Evolutionary conservation across 1,284 basidiomycete species (phyloP).

Genomic region (Gomphus bonarii): DNA sequence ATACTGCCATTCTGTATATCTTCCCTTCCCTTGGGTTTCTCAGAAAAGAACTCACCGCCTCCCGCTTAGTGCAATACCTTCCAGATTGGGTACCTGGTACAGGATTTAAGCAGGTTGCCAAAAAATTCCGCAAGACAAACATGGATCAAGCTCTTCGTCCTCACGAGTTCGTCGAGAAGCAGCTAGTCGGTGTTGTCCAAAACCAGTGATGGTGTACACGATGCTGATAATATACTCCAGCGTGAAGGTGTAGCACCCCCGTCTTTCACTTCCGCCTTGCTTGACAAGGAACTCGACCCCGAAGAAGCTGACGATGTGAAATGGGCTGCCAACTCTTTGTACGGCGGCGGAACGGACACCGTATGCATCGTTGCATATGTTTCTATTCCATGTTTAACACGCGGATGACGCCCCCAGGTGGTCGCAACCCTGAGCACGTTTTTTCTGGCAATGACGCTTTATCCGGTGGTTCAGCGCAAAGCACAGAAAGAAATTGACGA

Average conservation of each 20-base stretch:
- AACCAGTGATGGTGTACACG: no score
- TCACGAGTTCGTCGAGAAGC: constrained; percentile 18
- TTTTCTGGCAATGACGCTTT: not conserved
- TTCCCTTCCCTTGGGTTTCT: no score
- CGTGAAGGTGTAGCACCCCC: not conserved
- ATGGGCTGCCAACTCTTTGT: constrained; percentile 14
- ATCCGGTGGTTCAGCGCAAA: not conserved
- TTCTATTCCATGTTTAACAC: constrained; percentile 20
- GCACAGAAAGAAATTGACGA: not conserved
- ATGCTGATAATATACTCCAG: no score
- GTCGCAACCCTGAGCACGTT: not conserved
- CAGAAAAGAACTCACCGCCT: no score
- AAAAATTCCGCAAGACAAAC: constrained; percentile 13
- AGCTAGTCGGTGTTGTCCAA: not conserved
- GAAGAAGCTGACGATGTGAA: constrained; percentile 15
- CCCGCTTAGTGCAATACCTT: not conserved
- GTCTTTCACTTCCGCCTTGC: not conserved
- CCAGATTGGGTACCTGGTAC: not conserved
- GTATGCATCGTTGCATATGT: not conserved
- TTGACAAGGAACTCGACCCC: not conserved
- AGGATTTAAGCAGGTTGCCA: constrained; percentile 17
- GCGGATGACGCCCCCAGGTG: not conserved
- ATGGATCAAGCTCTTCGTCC: constrained; percentile 17
- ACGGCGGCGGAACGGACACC: constrained; percentile 11
- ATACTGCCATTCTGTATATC: not conserved